These are phyloP conservation scores for Pestalotiopsis sp. DNA, from an alignment of 2,329 filamentous ascomycete genomes.

Conservation along the genomic window DNA sequence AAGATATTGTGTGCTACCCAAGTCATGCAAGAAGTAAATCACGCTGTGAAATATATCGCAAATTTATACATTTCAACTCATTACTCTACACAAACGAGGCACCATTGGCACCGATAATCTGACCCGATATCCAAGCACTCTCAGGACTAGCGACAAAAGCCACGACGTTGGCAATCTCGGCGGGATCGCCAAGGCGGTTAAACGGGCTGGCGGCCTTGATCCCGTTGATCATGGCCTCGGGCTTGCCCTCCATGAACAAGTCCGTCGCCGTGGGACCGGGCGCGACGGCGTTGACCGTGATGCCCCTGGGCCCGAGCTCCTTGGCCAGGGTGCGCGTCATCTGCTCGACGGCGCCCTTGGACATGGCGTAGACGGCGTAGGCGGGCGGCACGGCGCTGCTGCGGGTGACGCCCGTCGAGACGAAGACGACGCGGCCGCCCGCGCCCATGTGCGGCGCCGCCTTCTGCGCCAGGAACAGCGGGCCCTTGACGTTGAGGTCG, in stretches of 20 bases:
- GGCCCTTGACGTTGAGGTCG: slow-evolving; percentile 59
- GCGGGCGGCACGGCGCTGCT: slow-evolving; percentile 37
- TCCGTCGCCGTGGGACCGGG: slow-evolving; percentile 59
- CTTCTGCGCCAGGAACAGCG: slow-evolving; percentile 56
- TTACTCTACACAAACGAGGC: slow-evolving; percentile 14
- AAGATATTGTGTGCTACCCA: too few relatives aligned
- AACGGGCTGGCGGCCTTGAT: slow-evolving; percentile 44
- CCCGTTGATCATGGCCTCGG: slow-evolving; percentile 44
- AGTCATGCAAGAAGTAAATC: background rate
- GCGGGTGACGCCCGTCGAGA: slow-evolving; percentile 44
- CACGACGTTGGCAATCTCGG: slow-evolving; percentile 51
- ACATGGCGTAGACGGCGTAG: slow-evolving; percentile 56
- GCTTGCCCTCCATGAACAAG: slow-evolving; percentile 54
- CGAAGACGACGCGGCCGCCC: slow-evolving; percentile 52
- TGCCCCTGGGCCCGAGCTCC: slow-evolving; percentile 53
- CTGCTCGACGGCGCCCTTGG: slow-evolving; percentile 64
- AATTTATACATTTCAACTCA: background rate
- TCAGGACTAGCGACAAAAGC: slow-evolving; percentile 41
- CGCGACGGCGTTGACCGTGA: slow-evolving; percentile 53
- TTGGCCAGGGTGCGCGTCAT: slow-evolving; percentile 58
- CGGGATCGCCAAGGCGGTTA: slow-evolving; percentile 47
- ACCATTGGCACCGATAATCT: slow-evolving; percentile 49
- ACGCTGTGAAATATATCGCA: too few relatives aligned
- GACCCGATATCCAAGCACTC: slow-evolving; percentile 46
- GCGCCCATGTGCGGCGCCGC: slow-evolving; percentile 51